phyloP scores from a whole-genome alignment of 305 asterid genomes.

The Striga hermonthica region DNA sequence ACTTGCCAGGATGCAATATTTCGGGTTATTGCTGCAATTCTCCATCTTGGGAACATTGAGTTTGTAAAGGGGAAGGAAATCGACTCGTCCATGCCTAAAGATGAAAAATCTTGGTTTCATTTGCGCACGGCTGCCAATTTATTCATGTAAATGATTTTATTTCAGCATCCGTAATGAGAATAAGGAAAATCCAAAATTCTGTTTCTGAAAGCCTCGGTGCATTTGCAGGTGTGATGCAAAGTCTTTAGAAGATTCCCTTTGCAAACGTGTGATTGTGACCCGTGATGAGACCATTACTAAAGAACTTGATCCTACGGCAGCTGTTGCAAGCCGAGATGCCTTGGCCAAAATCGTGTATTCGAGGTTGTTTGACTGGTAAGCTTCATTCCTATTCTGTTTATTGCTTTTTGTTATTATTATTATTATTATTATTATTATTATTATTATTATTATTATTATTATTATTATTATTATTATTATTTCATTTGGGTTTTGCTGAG shows the following conservation, averaged over 20 bases:
- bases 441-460: not conserved
- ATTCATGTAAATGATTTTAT: constrained; percentile 52
- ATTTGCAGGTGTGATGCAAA: constrained; percentile 63
- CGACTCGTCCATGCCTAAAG: constrained; percentile 74
- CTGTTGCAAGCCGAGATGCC: constrained; percentile 70
- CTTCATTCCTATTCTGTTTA: not conserved
- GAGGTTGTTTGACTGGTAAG: constrained; percentile 72
- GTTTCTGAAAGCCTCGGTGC: constrained; percentile 13
- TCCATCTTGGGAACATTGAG: constrained; percentile 77
- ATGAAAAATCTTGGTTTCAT: constrained; percentile 74
- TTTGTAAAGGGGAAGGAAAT: constrained; percentile 64
- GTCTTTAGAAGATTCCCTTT: constrained; percentile 68
- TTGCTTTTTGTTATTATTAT: constrained; percentile 3
- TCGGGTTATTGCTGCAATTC: constrained; percentile 77
- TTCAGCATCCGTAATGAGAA: not conserved
- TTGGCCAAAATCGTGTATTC: constrained; percentile 70
- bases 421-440: not conserved
- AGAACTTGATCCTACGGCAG: constrained; percentile 70
- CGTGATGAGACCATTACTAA: constrained; percentile 76
- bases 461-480: not conserved
- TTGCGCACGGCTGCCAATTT: constrained; percentile 63
- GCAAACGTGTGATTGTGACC: constrained; percentile 72
- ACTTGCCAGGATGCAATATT: constrained; percentile 62
- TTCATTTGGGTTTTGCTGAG: constrained; percentile 1
- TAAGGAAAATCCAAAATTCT: not conserved